These are phyloP conservation scores for Thraustochytrium striatum DNA, from an alignment of 352 stramenopile species.

Conservation along the genomic window DNA sequence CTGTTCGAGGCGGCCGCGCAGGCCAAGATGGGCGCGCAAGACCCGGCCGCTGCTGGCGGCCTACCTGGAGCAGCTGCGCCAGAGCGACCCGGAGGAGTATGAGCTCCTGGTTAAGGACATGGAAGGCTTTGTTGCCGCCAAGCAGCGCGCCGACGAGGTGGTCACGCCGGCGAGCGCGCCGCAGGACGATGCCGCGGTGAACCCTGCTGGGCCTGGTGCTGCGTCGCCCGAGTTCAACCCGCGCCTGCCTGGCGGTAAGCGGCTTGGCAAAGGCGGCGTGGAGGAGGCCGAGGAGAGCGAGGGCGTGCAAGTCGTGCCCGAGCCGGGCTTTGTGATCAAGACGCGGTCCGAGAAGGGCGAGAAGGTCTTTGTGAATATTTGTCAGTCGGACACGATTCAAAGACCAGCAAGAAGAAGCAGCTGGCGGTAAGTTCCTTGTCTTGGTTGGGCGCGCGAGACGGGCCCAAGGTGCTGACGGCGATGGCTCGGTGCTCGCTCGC, in stretches of 20 bases:
- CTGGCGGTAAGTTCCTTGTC: background rate
- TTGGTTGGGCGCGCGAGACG: background rate
- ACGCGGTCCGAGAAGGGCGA: conserved; percentile 4
- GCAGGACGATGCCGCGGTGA: background rate
- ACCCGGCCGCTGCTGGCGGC: background rate
- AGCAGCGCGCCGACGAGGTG: background rate
- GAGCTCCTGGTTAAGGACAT: conserved; percentile 37
- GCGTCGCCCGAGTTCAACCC: background rate
- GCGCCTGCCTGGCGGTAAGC: conserved; percentile 2
- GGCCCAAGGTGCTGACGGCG: background rate
- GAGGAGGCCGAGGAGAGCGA: conserved; percentile 20
- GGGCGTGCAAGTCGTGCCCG: conserved; percentile 13
- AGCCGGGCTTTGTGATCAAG: conserved; percentile 41
- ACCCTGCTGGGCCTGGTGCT: background rate
- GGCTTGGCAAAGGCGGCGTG: background rate
- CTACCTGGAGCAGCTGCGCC: conserved; percentile 32
- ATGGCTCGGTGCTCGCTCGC: background rate
- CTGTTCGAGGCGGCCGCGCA: too few species aligned
- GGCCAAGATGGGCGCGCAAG: background rate
- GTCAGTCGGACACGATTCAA: conserved; percentile 31
- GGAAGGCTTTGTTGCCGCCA: background rate
- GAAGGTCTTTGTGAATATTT: conserved; percentile 42
- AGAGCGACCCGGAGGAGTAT: conserved; percentile 41
- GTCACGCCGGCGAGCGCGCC: background rate
- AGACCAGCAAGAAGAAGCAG: background rate